These are phyloP conservation scores for Suillus weaverae DNA, from an alignment of 768 basidiomycete genomes.

Conservation along the genomic window DNA sequence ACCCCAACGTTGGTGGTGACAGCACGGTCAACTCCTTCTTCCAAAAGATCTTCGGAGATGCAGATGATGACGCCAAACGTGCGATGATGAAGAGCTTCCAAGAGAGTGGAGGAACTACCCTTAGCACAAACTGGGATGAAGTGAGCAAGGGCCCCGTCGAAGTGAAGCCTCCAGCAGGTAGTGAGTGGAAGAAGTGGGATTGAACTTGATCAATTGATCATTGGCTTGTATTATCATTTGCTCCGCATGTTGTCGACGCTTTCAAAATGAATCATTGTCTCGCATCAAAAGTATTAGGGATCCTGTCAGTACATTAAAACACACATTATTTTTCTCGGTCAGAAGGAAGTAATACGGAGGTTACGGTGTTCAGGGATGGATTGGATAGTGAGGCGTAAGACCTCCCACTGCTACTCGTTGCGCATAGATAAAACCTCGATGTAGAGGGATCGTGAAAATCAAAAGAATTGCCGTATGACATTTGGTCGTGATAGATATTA, in stretches of 20 bases:
- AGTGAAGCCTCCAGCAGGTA: slow-evolving; percentile 81
- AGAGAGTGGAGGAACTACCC: slow-evolving; percentile 92
- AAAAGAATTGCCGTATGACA: not conserved
- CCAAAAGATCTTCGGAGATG: slow-evolving; percentile 86
- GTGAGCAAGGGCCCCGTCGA: slow-evolving; percentile 70
- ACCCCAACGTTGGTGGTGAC: slow-evolving; percentile 91
- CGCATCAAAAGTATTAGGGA: not conserved
- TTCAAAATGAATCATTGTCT: slow-evolving; percentile 9
- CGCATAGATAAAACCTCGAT: not conserved
- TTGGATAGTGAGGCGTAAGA: not conserved
- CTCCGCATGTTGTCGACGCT: slow-evolving; percentile 13
- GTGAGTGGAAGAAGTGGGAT: slow-evolving; percentile 83
- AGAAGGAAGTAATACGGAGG: not conserved
- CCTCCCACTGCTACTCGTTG: not conserved
- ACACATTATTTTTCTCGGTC: not conserved
- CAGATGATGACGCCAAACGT: slow-evolving; percentile 86
- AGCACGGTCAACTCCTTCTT: slow-evolving; percentile 84
- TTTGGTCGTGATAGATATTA: not conserved
- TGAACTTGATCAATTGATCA: slow-evolving; percentile 17
- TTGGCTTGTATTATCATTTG: slow-evolving; percentile 2
- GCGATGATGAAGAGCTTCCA: slow-evolving; percentile 99
- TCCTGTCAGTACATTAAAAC: not conserved
- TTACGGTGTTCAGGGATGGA: not conserved
- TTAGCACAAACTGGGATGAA: slow-evolving; percentile 96
- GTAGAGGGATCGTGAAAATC: not conserved